Percentiles rank a stretch among this genome's conserved stretches.
Evolutionary conservation across 805 yeast genomes (phyloP).

Genomic region (Kodamaea lidongshanica): DNA sequence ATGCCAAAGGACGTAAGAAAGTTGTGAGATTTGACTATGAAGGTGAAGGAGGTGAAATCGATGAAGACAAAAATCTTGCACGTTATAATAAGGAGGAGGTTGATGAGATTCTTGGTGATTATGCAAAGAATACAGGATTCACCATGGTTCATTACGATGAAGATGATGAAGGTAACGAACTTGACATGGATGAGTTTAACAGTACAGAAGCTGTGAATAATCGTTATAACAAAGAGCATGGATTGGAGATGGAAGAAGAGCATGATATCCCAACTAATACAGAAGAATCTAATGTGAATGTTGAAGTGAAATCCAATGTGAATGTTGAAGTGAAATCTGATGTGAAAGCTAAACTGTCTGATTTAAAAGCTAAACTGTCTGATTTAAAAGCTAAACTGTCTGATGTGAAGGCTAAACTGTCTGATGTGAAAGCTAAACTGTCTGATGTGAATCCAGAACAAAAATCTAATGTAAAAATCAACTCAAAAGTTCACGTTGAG

Average conservation of each 20-base stretch:
- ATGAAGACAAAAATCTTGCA: conserved; percentile 7
- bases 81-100: conserved; percentile 8
- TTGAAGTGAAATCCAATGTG: no score
- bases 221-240: conserved; percentile 23
- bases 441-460: no score
- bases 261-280: neutral
- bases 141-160: conserved; percentile 28
- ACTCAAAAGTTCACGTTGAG: conserved; percentile 1
- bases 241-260: conserved; percentile 7
- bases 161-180: conserved; percentile 36
- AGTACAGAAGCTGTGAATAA: conserved; percentile 25
- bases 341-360: no score
- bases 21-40: conserved; percentile 31
- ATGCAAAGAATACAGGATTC: conserved; percentile 2
- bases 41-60: conserved; percentile 20
- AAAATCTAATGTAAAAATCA: conserved; percentile 7
- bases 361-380: no score
- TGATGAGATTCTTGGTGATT: conserved; percentile 10
- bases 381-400: no score
- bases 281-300: no score
- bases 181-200: conserved; percentile 25
- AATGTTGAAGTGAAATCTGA: no score
- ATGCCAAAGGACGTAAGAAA: conserved; percentile 31
- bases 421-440: no score
- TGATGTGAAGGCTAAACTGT: no score